Conservation (phyloP, 106 monocot genomes). For the Phalaenopsis equestris region DNA sequence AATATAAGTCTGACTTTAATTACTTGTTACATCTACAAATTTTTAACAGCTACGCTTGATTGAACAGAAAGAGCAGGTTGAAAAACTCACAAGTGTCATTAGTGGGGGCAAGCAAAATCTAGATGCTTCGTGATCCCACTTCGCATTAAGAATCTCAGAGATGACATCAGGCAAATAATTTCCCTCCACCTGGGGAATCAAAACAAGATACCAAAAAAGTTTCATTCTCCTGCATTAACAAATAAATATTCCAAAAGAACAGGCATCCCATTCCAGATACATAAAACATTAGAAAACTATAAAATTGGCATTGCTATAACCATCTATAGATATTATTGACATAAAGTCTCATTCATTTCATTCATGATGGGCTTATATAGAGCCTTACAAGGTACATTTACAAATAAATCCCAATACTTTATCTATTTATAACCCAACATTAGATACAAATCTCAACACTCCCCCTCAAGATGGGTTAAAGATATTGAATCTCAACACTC, state of each 20-base stretch:
- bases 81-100: conserved; percentile 75
- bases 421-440: no score
- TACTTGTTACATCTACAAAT: background rate
- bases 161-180: conserved; percentile 34
- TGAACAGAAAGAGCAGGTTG: background rate
- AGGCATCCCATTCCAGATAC: background rate
- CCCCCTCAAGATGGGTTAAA: no score
- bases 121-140: conserved; percentile 85
- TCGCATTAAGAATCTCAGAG: conserved; percentile 56
- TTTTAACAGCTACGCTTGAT: background rate
- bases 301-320: background rate
- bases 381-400: no score
- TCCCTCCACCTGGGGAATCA: conserved; percentile 38
- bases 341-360: no score
- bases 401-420: no score
- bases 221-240: background rate
- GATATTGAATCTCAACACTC: no score
- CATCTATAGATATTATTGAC: no score
- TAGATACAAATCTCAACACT: no score
- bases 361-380: no score
- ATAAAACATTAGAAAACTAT: background rate
- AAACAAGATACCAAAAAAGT: background rate
- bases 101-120: conserved; percentile 82
- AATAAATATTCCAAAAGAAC: background rate
- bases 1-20: background rate